Evolutionary conservation across 148 eudicot genomes (phyloP), one percentile per base, ranked within the genome.

Genomic region (Hydrangea macrophylla): DNA sequence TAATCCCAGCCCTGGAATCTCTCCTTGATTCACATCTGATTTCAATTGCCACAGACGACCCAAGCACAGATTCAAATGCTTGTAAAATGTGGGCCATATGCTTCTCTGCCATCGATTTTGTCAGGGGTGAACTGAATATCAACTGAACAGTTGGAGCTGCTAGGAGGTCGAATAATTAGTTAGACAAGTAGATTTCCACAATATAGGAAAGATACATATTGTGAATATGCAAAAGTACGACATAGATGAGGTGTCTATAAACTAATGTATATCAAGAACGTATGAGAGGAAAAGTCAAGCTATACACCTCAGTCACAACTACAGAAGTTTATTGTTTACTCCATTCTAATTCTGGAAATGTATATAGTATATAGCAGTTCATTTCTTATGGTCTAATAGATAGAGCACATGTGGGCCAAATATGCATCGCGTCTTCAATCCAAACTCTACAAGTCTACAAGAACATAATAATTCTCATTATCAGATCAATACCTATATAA

Each of bases 1-100:
- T 81, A 68, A 60, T 58, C 22, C 75, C 82, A 42, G 60, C 57
- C 66, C 76, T 23, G 73, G 22, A 42, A 60, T 58, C 80, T 64
- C 72, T 81, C 60, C 82, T 78, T 33, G 88, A 62, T 56, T 83
- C 87, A 68, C 76, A 73, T 75, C 81, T 77, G 40, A 87, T 82
- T 78, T 90, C 92, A 50, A 90, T 77, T 26, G 79, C 82, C 69
- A 90, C 90, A 28, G 92, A 84, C 56, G 90, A 79, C 24, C 84
- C 84, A 44, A 90, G 85, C 68, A 86, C 87, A n/a, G 83, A 77
- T 72, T 90, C 96, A 64, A 87, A 87, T 63, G 90, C 92, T 79
- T 83, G 88, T 65, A 87, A 51, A 60, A 90, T 80, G 62, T 87
- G 82, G 17, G 77, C 57, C 76, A 75, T 84, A 35, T 80, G 72